Conservation (phyloP, 2,329 filamentous ascomycete species). For the Dothiorella sarmentorum region DNA sequence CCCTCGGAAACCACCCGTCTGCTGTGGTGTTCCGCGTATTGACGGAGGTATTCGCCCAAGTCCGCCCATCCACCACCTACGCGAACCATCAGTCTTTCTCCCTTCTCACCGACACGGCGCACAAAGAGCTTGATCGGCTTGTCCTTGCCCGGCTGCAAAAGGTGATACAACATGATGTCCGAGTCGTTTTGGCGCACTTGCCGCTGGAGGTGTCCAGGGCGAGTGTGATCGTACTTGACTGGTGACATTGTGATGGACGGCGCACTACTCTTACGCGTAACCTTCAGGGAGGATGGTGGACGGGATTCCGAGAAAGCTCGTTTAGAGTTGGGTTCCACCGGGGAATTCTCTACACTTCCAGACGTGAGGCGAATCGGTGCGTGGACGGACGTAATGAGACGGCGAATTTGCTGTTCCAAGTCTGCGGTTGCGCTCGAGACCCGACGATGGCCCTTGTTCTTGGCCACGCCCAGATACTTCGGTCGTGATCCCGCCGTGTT, state of each 20-base stretch:
- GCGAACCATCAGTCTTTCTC: constrained; percentile 94
- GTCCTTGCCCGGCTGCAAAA: constrained; percentile 78
- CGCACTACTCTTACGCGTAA: neutral
- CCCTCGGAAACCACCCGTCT: constrained; percentile 60
- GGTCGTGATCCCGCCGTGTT: too few relatives aligned
- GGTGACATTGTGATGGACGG: constrained; percentile 33
- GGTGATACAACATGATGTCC: constrained; percentile 88
- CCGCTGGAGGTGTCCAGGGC: constrained; percentile 31
- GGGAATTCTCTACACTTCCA: constrained; percentile 29
- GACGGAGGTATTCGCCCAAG: constrained; percentile 86
- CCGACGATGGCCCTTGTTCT: neutral
- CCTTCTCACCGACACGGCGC: constrained; percentile 81
- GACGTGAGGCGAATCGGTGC: constrained; percentile 72
- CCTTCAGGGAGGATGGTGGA: constrained; percentile 9
- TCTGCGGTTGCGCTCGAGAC: constrained; percentile 51
- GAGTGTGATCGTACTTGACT: constrained; percentile 34
- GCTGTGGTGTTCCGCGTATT: constrained; percentile 89
- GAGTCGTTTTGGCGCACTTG: constrained; percentile 35
- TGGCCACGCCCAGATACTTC: neutral
- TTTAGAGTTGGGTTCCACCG: neutral
- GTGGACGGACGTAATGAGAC: constrained; percentile 73
- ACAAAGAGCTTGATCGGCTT: constrained; percentile 94
- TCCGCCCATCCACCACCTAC: constrained; percentile 99
- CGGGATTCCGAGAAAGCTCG: constrained; percentile 14
- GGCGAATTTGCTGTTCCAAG: constrained; percentile 74